Conservation (phyloP, 1,284 basidiomycete species). For the Mycena sp. region DNA sequence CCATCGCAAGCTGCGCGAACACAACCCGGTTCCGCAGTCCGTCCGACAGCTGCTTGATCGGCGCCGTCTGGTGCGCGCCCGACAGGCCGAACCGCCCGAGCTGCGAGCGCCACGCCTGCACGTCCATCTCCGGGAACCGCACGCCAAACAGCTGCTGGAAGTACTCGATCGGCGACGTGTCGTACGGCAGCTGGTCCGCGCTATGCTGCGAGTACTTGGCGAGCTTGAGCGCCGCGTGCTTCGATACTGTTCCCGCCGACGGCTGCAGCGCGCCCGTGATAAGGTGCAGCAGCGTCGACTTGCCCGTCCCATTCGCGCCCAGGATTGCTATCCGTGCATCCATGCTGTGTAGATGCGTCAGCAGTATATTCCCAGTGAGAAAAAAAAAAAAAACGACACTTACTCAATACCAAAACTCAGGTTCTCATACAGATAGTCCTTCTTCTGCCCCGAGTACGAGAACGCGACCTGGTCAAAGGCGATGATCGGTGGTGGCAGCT, state of each 20-base stretch:
- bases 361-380: neutral
- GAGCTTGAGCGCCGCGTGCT: slow-evolving; percentile 89
- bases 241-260: slow-evolving; percentile 85
- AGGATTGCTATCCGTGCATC: slow-evolving; percentile 97
- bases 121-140: slow-evolving; percentile 96
- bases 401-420: slow-evolving; percentile 96
- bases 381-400: slow-evolving; percentile 36
- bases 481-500: slow-evolving; percentile 96
- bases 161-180: slow-evolving; percentile 93
- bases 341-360: slow-evolving; percentile 66
- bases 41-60: slow-evolving; percentile 95
- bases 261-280: slow-evolving; percentile 91
- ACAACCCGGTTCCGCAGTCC: slow-evolving; percentile 95
- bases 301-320: slow-evolving; percentile 98
- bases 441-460: slow-evolving; percentile 89
- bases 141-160: slow-evolving; percentile 83
- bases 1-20: slow-evolving; percentile 93
- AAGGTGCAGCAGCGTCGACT: slow-evolving; percentile 96
- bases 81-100: slow-evolving; percentile 96
- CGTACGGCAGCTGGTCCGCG: slow-evolving; percentile 97
- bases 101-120: slow-evolving; percentile 93
- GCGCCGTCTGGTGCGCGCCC: slow-evolving; percentile 92
- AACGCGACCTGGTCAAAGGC: slow-evolving; percentile 97
- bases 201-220: slow-evolving; percentile 99
- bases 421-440: slow-evolving; percentile 90